phyloP scores from a whole-genome alignment of 441 rosid species.

The Arabidopsis lyrata region DNA sequence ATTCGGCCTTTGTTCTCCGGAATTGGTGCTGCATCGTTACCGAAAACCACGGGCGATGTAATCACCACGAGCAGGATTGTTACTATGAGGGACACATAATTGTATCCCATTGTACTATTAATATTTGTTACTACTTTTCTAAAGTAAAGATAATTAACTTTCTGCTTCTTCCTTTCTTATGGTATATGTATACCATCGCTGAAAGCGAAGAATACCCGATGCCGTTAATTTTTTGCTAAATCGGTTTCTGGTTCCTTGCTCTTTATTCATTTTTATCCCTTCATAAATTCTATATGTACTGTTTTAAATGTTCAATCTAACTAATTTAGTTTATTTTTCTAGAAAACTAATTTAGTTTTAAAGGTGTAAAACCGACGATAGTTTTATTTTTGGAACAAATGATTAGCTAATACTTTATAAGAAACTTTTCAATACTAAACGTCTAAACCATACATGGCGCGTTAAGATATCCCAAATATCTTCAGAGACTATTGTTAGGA shows the following conservation, averaged over 20 bases:
- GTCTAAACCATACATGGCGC: neutral
- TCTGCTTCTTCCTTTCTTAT: neutral
- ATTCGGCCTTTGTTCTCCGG: constrained; percentile 30
- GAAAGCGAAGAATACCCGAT: constrained; percentile 9
- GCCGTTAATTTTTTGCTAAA: constrained; percentile 19
- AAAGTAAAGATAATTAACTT: neutral
- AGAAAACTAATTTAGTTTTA: constrained; percentile 1
- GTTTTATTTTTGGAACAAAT: constrained; percentile 7
- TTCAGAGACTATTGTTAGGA: no score
- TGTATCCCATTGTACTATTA: constrained; percentile 34
- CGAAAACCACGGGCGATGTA: constrained; percentile 31
- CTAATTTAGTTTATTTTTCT: neutral
- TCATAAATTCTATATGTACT: constrained; percentile 5
- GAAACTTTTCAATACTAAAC: neutral
- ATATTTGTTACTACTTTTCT: neutral
- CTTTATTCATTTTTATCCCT: constrained; percentile 31
- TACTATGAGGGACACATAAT: constrained; percentile 24
- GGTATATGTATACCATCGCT: constrained; percentile 20
- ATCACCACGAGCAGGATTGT: constrained; percentile 31
- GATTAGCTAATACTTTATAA: neutral
- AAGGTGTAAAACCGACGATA: constrained; percentile 20
- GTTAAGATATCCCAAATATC: no score
- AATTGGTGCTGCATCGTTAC: constrained; percentile 38
- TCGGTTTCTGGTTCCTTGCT: constrained; percentile 26
- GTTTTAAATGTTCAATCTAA: neutral